Base-by-base conservation (phyloP, 176 grass and related monocot species). In the Pontederia paniculata region DNA sequence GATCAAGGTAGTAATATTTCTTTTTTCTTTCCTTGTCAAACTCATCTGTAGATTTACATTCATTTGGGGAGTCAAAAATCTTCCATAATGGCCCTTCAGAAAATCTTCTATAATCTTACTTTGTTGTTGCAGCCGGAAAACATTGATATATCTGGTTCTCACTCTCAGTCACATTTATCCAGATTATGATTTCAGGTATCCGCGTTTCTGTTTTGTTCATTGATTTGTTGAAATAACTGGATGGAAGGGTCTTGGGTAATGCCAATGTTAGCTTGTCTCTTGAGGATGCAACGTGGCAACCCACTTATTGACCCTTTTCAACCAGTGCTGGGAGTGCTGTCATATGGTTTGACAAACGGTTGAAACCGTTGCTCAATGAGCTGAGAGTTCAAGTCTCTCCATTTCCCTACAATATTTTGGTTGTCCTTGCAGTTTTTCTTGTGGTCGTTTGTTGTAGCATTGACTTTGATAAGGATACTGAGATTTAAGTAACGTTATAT, bases 361-460 rank as follows among this genome's bases (percentile, higher is more conserved):
- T 89, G 28, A 85, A 80, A 43, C 81, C 85, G 77, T 97, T 77
- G 85, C 86, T 97, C 91, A 67, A 73, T 78, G 88, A 89, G 86
- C 93, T 90, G 93, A 91, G 93, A 91, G 86, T 98, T 98, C 93
- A 98, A 98, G 78, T 98, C 93, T 98, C 93, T 98, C 93, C 93
- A 98, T 98, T 84, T 91, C 93, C 93, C 93, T 81, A 68, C 49
- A 52, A 31, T 19, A 42, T 19, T 42, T 48, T 75, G 63, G 31
- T 74, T 63, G 47, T 77, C 58, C 13, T 9, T 46, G 15, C n/a
- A 53, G 52, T 55, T 5, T 5, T 1, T 31, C 5, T 1, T 31
- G 25, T 1, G 5, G 1, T 1, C 5, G 1, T 31, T 31, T 5
- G 1, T 1, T 31, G 25, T 31, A 31, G 25, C 25, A 31, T 1